Evolutionary conservation across 495 filamentous ascomycete species (phyloP).

Genomic region (Tuber magnatum): DNA sequence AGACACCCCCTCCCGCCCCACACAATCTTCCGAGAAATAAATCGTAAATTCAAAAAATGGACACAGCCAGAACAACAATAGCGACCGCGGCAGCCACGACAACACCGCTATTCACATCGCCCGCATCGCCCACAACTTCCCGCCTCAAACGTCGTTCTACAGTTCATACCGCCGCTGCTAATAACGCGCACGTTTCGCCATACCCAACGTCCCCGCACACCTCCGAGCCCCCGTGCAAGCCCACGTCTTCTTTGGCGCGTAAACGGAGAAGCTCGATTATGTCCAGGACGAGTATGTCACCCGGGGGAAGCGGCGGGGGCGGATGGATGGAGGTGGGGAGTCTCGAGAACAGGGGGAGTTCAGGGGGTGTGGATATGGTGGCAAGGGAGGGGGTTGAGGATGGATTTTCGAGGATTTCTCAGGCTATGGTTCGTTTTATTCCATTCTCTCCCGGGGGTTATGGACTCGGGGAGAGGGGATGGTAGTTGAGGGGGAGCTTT

Average conservation of each 20-base stretch:
- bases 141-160: slow-evolving; percentile 1
- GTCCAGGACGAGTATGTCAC: slow-evolving; percentile 21
- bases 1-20: slow-evolving; percentile 1
- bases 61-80: not conserved
- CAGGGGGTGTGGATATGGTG: not conserved
- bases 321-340: slow-evolving; percentile 23
- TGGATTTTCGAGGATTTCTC: slow-evolving; percentile 22
- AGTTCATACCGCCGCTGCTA: not conserved
- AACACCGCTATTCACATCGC: not conserved
- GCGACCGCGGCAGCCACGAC: not conserved
- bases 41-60: not conserved
- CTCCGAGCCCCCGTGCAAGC: slow-evolving; percentile 27
- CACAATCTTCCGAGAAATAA: not conserved
- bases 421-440: slow-evolving; percentile 30
- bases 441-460: not conserved
- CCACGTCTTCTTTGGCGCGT: slow-evolving; percentile 35
- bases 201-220: slow-evolving; percentile 22
- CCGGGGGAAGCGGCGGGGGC: slow-evolving; percentile 11
- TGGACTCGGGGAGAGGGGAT: not conserved
- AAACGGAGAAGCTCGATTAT: slow-evolving; percentile 34
- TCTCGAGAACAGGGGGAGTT: slow-evolving; percentile 9
- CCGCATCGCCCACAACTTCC: not conserved
- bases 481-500: not conserved
- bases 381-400: slow-evolving; percentile 16
- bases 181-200: slow-evolving; percentile 6